Base-by-base conservation (phyloP, 768 basidiomycete genomes). In the Hericium rajendrae region DNA sequence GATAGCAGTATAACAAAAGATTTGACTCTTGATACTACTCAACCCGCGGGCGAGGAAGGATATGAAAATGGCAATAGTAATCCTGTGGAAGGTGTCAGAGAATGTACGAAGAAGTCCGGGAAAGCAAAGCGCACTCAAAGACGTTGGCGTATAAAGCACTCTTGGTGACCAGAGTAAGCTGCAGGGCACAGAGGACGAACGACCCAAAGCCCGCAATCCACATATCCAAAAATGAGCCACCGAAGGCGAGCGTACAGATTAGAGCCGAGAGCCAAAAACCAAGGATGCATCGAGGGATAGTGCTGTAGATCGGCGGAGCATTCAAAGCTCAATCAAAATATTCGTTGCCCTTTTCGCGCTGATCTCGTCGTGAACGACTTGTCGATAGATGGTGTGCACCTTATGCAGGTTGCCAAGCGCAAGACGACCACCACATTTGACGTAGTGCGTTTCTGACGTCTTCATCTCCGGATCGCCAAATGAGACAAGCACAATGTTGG, bases 1-100 rank as follows among this genome's bases (percentile, higher is more conserved):
- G 55, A 94, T 86, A 10, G 93, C 88, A 1, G 89, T 86, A 66
- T 93, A 94, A 65, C 92, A 94, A 70, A 95, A 94, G 48, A 88
- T 76, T 54, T 83, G 77, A 53, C 74, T 78, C 6, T 77, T 77
- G 57, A 91, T 90, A 61, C 86, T 88, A 57, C 89, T 87, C 28
- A 95, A 72, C 12, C 84, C 92, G 48, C 91, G 84, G 41, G 91
- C 86, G 38, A 76, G 71, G 66, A 92, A 91, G 0, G 89, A 89
- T 51, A 91, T 84, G 40, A 89, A 68, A 57, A 88, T 89, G 0
- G 88, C 85, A 32, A 88, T 81, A 2, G 84, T 87, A 58, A 92
- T 90, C 66, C 91, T 92, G 62, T 11, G 22, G 26, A 54, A 22
- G 37, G 53, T 24, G 49, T 60, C 32, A 46, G 52, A 18, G 54